Evolutionary conservation across 352 stramenopile genomes (phyloP), one percentile per base, ranked within the genome.

Genomic region (Phytopythium aichiense): DNA sequence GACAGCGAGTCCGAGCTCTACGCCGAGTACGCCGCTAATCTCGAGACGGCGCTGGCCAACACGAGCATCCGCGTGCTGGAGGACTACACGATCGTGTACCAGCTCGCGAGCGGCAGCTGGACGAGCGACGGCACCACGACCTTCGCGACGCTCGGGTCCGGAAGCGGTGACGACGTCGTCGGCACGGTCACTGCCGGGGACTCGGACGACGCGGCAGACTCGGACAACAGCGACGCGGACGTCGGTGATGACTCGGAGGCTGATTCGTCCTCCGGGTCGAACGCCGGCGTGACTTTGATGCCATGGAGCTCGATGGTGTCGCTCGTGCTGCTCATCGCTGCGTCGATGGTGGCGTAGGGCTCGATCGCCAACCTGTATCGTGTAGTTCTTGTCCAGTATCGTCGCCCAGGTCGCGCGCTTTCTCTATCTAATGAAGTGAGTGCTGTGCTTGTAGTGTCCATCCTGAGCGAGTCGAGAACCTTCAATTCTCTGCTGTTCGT

Each of bases 1-100:
- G 79, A 86, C 56, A 71, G 67, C 37, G 65, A 74, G 12, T 83
- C 79, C 15, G 66, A 69, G 51, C 58, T 87, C 6, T 87, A 81
- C 31, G 55, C 62, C 12, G 61, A 84, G 43, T 87, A 79, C 48
- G 69, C 68, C 13, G 59, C 67, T 30, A 87, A 83, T 51, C 53
- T 87, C 4, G 60, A 60, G 33, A 60, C 69, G 20, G 65, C 65
- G 18, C 62, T 72, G n/a, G 63, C 48, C 12, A 72, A 74, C 59
- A 68, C 60, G 31, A 66, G 53, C 23, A 69, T 79, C 30, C 67
- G 67, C 0, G 61, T 78, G 30, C 49, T 75, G 43, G 43, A 62
- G 18, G 65, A 71, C 60, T 72, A 71, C 57, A 68, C 65, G 38
- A 63, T 78, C 35, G 53, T 74, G 58, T 76, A 79, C 58, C 61